Base-by-base conservation (phyloP, 768 basidiomycete species). In the Suillus brevipes region DNA sequence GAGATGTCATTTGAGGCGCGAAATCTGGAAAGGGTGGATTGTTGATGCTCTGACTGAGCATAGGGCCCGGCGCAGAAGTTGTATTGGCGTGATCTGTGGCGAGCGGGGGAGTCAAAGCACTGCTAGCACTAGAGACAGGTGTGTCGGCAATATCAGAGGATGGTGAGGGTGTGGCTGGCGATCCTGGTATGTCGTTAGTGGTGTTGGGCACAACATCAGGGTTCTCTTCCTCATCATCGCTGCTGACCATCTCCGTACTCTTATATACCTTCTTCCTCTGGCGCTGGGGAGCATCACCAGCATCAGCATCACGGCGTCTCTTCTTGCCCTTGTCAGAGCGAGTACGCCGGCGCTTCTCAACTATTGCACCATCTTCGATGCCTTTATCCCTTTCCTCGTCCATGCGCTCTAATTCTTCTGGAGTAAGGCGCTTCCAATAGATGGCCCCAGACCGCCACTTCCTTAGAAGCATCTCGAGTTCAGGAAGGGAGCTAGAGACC, bases 381-480 rank as follows among this genome's bases (percentile, higher is more conserved):
- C n/a, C 20, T 9, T n/a, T 1, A n/a, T n/a, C 45, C n/a, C 20
- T n/a, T 5, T 52, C 61, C 7, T 62, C 36, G 31, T 62, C 60
- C 60, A 59, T 36, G 6, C 4, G 4, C 25, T 45, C 37, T 8
- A 57, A 37, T 23, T 64, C 38, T 28, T 57, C 28, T 28, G 42
- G 16, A 10, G 28, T 64, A n/a, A 64, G 38, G 10, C 16, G 18
- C 25, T 56, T 57, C 63, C 63, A 64, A 9, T 31, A 37, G 10
- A 42, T 64, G 47, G 38, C 37, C 23, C 56, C 63, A 31, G 55
- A 43, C 20, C 25, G 34, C 63, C 63, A 64, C 63, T 31, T 57
- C 52, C 63, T 40, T 8, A 64, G 36, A 18, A 64, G 42, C 18
- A n/a, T 40, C 34, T 64, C 52, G 4, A 64, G 34, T 14, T 64